Conservation (phyloP, 2,329 filamentous ascomycete species). For the Diplodia sapinea region DNA sequence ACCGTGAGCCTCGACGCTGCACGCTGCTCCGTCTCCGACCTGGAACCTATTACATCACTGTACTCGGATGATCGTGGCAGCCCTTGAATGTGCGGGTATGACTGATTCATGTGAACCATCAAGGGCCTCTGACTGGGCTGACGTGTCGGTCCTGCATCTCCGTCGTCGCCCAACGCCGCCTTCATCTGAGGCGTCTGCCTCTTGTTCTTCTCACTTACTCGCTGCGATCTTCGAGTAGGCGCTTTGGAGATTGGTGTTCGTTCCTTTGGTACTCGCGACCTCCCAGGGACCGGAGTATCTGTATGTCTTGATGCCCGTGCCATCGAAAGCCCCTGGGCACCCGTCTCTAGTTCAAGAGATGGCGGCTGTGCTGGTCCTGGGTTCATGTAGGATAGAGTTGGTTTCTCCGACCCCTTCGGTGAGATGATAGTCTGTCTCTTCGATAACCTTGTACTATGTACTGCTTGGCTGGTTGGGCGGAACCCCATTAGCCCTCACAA, state of each 20-base stretch:
- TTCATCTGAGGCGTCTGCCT: neutral
- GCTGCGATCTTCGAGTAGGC: neutral
- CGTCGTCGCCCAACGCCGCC: too few species aligned
- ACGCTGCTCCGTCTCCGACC: neutral
- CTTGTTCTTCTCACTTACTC: neutral
- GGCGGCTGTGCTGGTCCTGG: neutral
- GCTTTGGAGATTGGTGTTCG: neutral
- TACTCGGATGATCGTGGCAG: neutral
- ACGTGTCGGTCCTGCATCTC: neutral
- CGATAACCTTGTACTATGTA: neutral
- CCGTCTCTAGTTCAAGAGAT: neutral
- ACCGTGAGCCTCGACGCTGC: too few species aligned
- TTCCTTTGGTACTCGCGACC: neutral
- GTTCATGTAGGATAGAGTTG: neutral
- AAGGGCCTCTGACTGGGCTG: neutral
- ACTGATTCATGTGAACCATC: conserved; percentile 18
- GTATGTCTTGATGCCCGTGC: neutral
- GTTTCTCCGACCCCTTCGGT: neutral
- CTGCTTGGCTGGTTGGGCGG: neutral
- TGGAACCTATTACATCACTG: neutral
- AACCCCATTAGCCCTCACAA: neutral
- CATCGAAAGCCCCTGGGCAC: neutral
- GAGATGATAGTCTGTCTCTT: conserved; percentile 11
- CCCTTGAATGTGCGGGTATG: conserved; percentile 24
- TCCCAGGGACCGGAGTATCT: neutral